Base-by-base conservation (phyloP, 176 grass and related monocot species). In the Calamus simplicifolius region DNA sequence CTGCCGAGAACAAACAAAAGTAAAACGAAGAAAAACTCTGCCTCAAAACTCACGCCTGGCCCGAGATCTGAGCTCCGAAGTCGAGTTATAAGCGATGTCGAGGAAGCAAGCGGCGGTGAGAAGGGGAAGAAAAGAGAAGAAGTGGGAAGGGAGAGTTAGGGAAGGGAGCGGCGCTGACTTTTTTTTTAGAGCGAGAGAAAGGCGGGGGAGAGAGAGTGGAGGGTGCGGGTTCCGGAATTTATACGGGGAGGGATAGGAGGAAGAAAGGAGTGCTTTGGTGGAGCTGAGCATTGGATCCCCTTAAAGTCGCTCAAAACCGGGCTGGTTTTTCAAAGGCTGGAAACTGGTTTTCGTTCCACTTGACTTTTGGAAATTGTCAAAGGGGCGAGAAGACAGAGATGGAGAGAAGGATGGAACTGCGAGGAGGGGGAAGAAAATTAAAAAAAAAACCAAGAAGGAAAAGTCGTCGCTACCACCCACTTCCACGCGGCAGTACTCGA, bases 211-310 rank as follows among this genome's bases (percentile, higher is more conserved):
- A 13, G n/a, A 5, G 26, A 62, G 48, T 15, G 38, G 56, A 50
- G 26, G 2, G 21, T 23, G 21, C 21, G 21, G 35, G 35, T 43
- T 43, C 67, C 67, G n/a, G 60, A 56, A 59, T 59, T 52, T 51
- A 67, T 35, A 61, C 12, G 38, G 19, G 53, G 51, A 52, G 54
- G 48, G 75, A 25, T 16, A 48, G 17, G 38, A 25, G 38, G 5
- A 27, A 5, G 26, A 50, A 31, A 1, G n/a, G 70, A 23, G 58
- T 61, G 61, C 35, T 16, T 13, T 31, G 64, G 65, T 62, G 52
- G 74, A 48, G 65, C 27, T 69, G 59, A 66, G 60, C 64, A 60
- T 77, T 60, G 64, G 59, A 63, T 58, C 56, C 56, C 56, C 25
- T 26, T 48, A 71, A 59, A 31, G 54, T 23, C 21, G 48, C 31